These are phyloP conservation scores for Sugiyamaella marilandica DNA, from an alignment of 805 yeast species.

Conservation along the genomic window DNA sequence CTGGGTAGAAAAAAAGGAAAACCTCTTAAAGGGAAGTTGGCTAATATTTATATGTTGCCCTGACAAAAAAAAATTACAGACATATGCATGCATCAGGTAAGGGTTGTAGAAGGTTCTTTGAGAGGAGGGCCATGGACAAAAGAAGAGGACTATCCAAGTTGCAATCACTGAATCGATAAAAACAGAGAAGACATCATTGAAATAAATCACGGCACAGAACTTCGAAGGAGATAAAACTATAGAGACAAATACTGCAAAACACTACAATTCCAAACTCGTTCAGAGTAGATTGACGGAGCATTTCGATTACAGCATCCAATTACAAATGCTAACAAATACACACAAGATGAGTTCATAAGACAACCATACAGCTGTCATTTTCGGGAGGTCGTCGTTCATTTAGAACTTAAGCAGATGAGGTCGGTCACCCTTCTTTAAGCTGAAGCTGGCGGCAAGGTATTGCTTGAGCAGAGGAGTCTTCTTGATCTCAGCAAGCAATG, in stretches of 20 bases:
- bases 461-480: slow-evolving; percentile 95
- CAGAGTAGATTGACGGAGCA: background rate
- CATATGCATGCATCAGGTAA: background rate
- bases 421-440: slow-evolving; percentile 96
- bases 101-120: background rate
- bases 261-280: background rate
- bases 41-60: background rate
- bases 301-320: background rate
- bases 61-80: background rate
- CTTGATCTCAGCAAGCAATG: slow-evolving; percentile 89
- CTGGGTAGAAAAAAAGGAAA: slow-evolving; percentile 62
- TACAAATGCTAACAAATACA: background rate
- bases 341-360: background rate
- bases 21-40: background rate
- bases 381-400: slow-evolving; percentile 26
- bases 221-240: too few species aligned
- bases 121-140: too few species aligned
- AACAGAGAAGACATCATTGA: too few species aligned
- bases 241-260: too few species aligned
- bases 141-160: too few species aligned
- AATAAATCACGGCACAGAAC: too few species aligned
- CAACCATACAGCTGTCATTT: background rate
- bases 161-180: too few species aligned
- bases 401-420: slow-evolving; percentile 98
- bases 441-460: slow-evolving; percentile 92